Base-by-base conservation (phyloP, 176 grass and related monocot species). In the Lolium rigidum region DNA sequence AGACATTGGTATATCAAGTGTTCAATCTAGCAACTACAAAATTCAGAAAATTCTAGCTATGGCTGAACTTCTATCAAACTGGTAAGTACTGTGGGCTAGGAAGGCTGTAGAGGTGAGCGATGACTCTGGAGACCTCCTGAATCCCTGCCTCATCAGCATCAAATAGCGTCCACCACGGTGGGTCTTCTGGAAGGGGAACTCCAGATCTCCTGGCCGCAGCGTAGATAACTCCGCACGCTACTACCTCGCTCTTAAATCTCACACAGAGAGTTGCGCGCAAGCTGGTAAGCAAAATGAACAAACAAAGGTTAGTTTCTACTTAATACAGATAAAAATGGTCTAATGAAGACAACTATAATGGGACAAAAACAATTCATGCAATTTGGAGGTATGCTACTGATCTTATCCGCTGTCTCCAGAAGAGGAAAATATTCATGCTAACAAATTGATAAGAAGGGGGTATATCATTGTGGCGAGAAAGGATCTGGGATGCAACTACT, bases 81-180 rank as follows among this genome's bases (percentile, higher is more conserved):
- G 87, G 72, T 49, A 83, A 71, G 57, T 83, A 92, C 5, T 90
- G 57, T 58, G 84, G 49, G 84, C 85, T 92, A 9, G 89, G 81
- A 51, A 91, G 89, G 68, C 52, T 87, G 62, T 94, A 91, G 9
- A 94, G 70, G 61, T 82, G 89, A 4, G 89, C 80, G 50, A 90
- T 71, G 50, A 79, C 52, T 55, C 52, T 55, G 52, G 15, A 55
- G 52, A 55, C 52, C 52, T 55, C 52, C 5, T 55, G 52, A 16
- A 55, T 18, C 52, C 52, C 80, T 47, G 59, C 63, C 64, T 89
- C 81, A 54, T 91, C 81, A 4, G 87, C 84, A 67, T 87, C 89
- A 66, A 91, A 94, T n/a, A 86, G 80, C n/a, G 64, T 84, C 86
- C 76, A 87, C 86, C 89, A 91, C 9, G 57, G 57, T 10, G 18